Conservation (phyloP, 2,329 filamentous ascomycete species). For the Blastomyces silverae region DNA sequence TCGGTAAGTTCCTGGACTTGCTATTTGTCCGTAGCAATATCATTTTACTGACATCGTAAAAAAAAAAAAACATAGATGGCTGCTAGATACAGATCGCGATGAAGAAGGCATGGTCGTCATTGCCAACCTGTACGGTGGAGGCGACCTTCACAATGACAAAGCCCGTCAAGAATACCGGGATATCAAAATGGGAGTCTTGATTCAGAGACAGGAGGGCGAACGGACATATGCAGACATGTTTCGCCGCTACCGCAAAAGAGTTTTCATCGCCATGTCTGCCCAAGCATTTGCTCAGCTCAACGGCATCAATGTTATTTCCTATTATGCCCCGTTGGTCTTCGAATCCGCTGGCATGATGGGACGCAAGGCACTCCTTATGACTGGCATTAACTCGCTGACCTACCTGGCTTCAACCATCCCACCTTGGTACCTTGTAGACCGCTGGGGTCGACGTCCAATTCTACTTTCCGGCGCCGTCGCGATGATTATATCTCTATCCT, state of each 20-base stretch:
- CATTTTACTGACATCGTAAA: slow-evolving; percentile 26
- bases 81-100: slow-evolving; percentile 94
- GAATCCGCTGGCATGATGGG: slow-evolving; percentile 95
- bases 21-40: slow-evolving; percentile 21
- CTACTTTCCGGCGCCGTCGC: slow-evolving; percentile 80
- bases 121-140: slow-evolving; percentile 91
- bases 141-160: slow-evolving; percentile 88
- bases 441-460: slow-evolving; percentile 82
- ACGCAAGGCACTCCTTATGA: slow-evolving; percentile 89
- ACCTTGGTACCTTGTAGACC: slow-evolving; percentile 94
- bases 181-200: slow-evolving; percentile 95
- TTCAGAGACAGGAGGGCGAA: slow-evolving; percentile 92
- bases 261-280: slow-evolving; percentile 98
- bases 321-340: slow-evolving; percentile 94
- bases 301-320: slow-evolving; percentile 98
- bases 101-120: slow-evolving; percentile 98
- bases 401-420: slow-evolving; percentile 90
- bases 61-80: slow-evolving; percentile 58
- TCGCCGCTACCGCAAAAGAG: slow-evolving; percentile 78
- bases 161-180: slow-evolving; percentile 94
- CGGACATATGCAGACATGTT: slow-evolving; percentile 93
- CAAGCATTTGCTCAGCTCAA: slow-evolving; percentile 94
- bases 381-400: slow-evolving; percentile 86
- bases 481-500: slow-evolving; percentile 80
- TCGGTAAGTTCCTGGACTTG: slow-evolving; percentile 50